Base-by-base conservation (phyloP, 208 protist species). In the Wallacemonas sp. region DNA sequence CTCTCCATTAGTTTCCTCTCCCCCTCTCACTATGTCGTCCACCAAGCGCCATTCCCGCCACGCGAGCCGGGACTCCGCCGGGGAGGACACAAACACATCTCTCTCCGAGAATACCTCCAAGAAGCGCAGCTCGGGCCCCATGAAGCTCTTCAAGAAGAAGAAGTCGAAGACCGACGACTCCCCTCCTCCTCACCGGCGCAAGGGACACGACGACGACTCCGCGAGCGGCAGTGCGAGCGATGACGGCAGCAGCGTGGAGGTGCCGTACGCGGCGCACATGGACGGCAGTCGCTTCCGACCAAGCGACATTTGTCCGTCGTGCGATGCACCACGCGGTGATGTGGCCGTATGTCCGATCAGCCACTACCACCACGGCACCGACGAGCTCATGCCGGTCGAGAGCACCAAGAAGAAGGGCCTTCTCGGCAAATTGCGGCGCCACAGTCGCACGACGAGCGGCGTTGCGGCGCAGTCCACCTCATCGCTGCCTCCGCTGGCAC, bases 351-450 rank as follows among this genome's bases (percentile, higher is more conserved):
- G 83, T 66, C 68, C 77, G 4, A 66, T 74, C 54, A 78, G 77
- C 0, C 67, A 45, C 11, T 76, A 54, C 42, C 83, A 89, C 72
- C 80, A 86, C 72, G 80, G 83, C 46, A 86, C 72, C 5, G 72
- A 89, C 57, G 71, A 75, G 57, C 31, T 25, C 18, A 55, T 75
- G 16, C 8, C 33, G 8, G 41, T 46, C 25, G 28, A 3, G 23
- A 45, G 7, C 39, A 26, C 7, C 4, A 46, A 50, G 36, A 64
- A 64, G 29, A 64, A 64, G 25, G 42, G 57, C 29, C 23, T 64
- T 5, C 3, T 50, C 4, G 25, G 29, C 39, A 64, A 64, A n/a
- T 16, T 64, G 2, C 33, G 14, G 38, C 18, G 41, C 20, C 54
- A 68, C 61, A 62, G 45, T 61, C 62, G 61, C 48, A 42, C 48